Evolutionary conservation across 2,329 filamentous ascomycete genomes (phyloP).

Genomic region (Colletotrichum sp.): DNA sequence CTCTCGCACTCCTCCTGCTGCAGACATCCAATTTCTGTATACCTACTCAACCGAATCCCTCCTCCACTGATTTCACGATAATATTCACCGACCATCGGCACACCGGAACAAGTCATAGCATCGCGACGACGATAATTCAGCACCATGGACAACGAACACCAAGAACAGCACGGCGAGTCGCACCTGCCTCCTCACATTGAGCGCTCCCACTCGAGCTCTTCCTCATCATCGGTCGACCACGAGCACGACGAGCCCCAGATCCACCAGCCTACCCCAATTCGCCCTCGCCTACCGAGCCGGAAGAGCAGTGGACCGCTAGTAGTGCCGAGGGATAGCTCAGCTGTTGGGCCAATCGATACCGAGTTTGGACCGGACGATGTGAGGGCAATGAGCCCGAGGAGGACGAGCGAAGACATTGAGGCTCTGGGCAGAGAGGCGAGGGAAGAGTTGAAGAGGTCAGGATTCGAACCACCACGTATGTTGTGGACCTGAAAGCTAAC

Average conservation of each 20-base stretch:
- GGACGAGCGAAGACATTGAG: constrained; percentile 90
- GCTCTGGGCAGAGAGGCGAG: constrained; percentile 84
- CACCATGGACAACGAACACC: constrained; percentile 26
- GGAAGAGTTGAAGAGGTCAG: constrained; percentile 64
- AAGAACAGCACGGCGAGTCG: constrained; percentile 23
- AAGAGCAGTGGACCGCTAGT: constrained; percentile 86
- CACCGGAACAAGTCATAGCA: not conserved
- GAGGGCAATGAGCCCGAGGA: constrained; percentile 89
- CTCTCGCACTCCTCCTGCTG: not conserved
- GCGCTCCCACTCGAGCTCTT: constrained; percentile 38
- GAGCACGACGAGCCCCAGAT: constrained; percentile 44
- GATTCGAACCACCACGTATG: not conserved
- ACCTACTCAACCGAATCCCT: not conserved
- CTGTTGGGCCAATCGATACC: constrained; percentile 74
- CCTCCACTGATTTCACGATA: not conserved
- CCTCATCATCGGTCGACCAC: constrained; percentile 33
- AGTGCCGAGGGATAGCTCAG: constrained; percentile 76
- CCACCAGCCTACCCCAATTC: constrained; percentile 57
- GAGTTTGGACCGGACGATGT: constrained; percentile 88
- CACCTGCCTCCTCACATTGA: constrained; percentile 36
- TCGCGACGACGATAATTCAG: not conserved
- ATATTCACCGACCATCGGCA: not conserved
- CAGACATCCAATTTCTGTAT: not conserved
- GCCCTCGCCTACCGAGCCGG: constrained; percentile 73
- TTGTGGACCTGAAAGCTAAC: not conserved